Conservation (phyloP, 1,139 yeast genomes). For the Blastobotrys petasosporus region DNA sequence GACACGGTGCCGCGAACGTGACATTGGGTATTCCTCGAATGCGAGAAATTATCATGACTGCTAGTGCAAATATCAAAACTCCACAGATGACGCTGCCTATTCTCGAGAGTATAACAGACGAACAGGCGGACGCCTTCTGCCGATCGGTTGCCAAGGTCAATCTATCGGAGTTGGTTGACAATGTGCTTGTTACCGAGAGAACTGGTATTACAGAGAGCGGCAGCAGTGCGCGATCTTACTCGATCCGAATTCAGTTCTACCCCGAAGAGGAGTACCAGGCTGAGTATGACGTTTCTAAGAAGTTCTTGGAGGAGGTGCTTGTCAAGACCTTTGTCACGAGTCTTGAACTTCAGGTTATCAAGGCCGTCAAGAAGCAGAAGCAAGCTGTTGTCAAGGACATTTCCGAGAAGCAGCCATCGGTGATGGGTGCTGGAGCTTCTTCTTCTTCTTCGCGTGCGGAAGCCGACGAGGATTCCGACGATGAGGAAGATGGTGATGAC, state of each 20-base stretch:
- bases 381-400: constrained; percentile 52
- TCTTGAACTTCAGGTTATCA: constrained; percentile 66
- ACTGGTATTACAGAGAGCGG: constrained; percentile 59
- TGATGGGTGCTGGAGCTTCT: constrained; percentile 21
- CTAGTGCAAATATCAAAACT: constrained; percentile 88
- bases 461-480: constrained; percentile 33
- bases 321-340: constrained; percentile 58
- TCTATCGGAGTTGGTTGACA: constrained; percentile 83
- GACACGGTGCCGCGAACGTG: constrained; percentile 99
- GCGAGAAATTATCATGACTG: constrained; percentile 99
- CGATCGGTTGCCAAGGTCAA: constrained; percentile 81
- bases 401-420: constrained; percentile 52
- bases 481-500: constrained; percentile 61
- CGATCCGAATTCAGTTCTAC: constrained; percentile 68
- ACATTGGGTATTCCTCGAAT: constrained; percentile 99
- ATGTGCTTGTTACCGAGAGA: constrained; percentile 73
- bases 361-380: constrained; percentile 80
- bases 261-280: constrained; percentile 69
- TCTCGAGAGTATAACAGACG: constrained; percentile 69
- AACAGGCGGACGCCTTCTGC: constrained; percentile 88
- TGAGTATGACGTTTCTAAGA: constrained; percentile 83
- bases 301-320: constrained; percentile 67
- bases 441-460: not conserved
- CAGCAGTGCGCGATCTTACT: constrained; percentile 62
- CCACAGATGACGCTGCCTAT: constrained; percentile 97